A percentile compares a stretch with the other conserved stretches of the same genome.
Conservation (phyloP, 192 early-diverging fungal species). For the Physocladia obscura region DNA sequence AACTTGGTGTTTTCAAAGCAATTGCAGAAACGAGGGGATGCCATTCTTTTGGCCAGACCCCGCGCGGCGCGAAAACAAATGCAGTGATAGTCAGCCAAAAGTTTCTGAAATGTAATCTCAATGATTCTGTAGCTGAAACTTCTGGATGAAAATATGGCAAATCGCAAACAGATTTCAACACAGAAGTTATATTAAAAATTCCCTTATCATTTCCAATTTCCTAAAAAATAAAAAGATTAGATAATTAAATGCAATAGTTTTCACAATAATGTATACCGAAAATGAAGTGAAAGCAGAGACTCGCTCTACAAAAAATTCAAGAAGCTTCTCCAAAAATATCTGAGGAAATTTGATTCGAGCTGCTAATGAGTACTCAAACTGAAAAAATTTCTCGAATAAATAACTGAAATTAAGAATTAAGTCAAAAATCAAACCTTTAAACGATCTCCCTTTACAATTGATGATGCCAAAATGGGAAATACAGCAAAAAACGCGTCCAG, state of each 20-base stretch:
- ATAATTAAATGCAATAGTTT: not conserved
- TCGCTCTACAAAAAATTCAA: slow-evolving; percentile 40
- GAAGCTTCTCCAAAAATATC: slow-evolving; percentile 33
- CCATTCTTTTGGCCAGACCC: slow-evolving; percentile 77
- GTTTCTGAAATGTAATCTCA: slow-evolving; percentile 75
- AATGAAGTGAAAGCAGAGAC: slow-evolving; percentile 11
- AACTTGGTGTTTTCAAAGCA: slow-evolving; percentile 80
- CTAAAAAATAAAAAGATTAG: not conserved
- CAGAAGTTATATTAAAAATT: slow-evolving; percentile 36
- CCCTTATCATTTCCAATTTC: slow-evolving; percentile 19
- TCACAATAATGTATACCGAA: not conserved
- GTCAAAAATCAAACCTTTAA: slow-evolving; percentile 3
- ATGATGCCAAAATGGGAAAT: slow-evolving; percentile 8
- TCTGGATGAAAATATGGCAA: slow-evolving; percentile 14
- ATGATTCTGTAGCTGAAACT: slow-evolving; percentile 39
- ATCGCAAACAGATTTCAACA: slow-evolving; percentile 44
- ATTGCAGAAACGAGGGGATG: slow-evolving; percentile 63
- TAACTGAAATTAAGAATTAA: not conserved
- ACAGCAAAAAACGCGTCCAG: slow-evolving; percentile 43
- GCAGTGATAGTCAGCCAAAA: slow-evolving; percentile 88
- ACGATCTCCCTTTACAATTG: slow-evolving; percentile 17
- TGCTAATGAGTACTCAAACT: slow-evolving; percentile 22
- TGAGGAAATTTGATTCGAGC: not conserved
- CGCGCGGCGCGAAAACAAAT: slow-evolving; percentile 72
- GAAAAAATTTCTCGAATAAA: not conserved